These are phyloP conservation scores for Emmonsia crescens DNA, from an alignment of 2,329 filamentous ascomycete genomes.

Conservation along the genomic window DNA sequence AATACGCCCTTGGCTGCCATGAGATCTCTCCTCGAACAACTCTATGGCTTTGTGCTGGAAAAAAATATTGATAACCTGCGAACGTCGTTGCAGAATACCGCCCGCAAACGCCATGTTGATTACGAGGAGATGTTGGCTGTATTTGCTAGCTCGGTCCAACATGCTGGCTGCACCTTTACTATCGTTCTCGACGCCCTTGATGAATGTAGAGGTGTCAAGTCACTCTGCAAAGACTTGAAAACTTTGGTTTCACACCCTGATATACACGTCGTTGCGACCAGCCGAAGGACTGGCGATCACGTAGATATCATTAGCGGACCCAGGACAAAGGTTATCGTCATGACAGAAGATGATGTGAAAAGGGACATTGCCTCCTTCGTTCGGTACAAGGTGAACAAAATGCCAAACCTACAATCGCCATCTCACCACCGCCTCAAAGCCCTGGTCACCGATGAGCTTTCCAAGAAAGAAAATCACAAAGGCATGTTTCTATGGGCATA, in stretches of 20 bases:
- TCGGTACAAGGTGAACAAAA: constrained; percentile 4
- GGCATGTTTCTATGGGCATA: constrained; percentile 8
- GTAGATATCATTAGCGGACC: constrained; percentile 1
- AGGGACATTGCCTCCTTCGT: constrained; percentile 6
- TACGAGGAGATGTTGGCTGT: constrained; percentile 3
- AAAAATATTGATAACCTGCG: background rate
- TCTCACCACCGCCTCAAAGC: background rate
- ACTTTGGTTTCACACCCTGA: background rate
- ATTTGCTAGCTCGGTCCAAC: constrained; percentile 1
- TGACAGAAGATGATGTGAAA: constrained; percentile 4
- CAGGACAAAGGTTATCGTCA: constrained; percentile 1
- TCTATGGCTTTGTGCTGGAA: constrained; percentile 5
- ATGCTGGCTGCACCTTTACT: constrained; percentile 1
- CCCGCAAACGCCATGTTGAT: constrained; percentile 2
- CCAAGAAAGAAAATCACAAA: constrained; percentile 3
- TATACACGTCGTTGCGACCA: constrained; percentile 3
- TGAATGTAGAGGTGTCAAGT: constrained; percentile 5
- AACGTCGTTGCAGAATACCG: background rate
- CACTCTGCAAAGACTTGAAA: constrained; percentile 3
- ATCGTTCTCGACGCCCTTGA: constrained; percentile 7
- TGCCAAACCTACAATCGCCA: constrained; percentile 1
- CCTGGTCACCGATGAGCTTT: constrained; percentile 5
- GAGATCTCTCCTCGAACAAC: constrained; percentile 4
- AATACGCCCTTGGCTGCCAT: constrained; percentile 2
- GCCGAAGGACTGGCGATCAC: constrained; percentile 1